Conservation (phyloP, 441 rosid species). For the Biscutella laevigata region DNA sequence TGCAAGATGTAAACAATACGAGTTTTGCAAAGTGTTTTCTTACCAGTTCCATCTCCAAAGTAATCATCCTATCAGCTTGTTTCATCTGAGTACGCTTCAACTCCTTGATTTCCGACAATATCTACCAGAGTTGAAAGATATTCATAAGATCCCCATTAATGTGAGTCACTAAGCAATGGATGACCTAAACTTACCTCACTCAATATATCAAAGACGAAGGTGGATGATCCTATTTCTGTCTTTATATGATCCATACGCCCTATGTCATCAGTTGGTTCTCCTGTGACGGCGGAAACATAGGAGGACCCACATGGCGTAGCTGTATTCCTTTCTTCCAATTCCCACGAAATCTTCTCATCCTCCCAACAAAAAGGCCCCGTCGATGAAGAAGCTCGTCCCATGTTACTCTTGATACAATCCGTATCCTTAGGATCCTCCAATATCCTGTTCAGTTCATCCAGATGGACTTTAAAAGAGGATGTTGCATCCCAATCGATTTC, state of each 20-base stretch:
- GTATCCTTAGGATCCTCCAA: constrained; percentile 12
- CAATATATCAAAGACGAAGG: constrained; percentile 9
- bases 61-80: constrained; percentile 31
- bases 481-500: constrained; percentile 19
- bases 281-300: constrained; percentile 19
- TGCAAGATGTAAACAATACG: neutral
- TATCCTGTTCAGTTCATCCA: constrained; percentile 17
- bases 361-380: constrained; percentile 16
- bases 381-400: constrained; percentile 18
- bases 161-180: neutral
- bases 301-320: constrained; percentile 19
- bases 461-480: constrained; percentile 9
- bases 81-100: constrained; percentile 32
- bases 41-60: constrained; percentile 47
- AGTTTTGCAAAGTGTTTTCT: neutral
- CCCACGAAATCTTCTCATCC: constrained; percentile 10
- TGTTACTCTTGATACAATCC: constrained; percentile 3
- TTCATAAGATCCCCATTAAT: neutral
- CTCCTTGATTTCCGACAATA: constrained; percentile 31
- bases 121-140: constrained; percentile 20
- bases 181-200: constrained; percentile 26
- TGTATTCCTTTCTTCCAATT: constrained; percentile 16
- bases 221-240: constrained; percentile 19
- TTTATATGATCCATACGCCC: constrained; percentile 11
- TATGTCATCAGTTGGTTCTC: constrained; percentile 19